Evolutionary conservation across 2,329 filamentous ascomycete genomes (phyloP), one percentile per base, ranked within the genome.

Genomic region (Fusarium udum): DNA sequence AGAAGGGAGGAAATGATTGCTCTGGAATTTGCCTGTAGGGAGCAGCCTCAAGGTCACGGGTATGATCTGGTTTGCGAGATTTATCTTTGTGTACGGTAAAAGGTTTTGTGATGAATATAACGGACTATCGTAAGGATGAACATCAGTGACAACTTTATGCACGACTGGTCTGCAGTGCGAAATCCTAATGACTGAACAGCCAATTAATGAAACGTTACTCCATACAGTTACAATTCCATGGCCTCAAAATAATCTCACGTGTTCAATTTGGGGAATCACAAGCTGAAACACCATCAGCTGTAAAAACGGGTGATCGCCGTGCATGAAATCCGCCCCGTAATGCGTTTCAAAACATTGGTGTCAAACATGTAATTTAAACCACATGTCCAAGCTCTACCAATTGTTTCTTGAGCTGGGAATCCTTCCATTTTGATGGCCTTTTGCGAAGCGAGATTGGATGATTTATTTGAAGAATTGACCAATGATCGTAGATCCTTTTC

Each of bases 21-120:
- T 31, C 61, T 10, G 80, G 81, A 5, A 64, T 82, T 14, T 82
- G 81, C 51, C 42, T 82, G 51, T 81, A 67, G 58, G 28, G 45
- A 16, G 4, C 16, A 11, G 3, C 11, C 20, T 20, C 28, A 1
- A n/a, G 14, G 22, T 22, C 3, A 9, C 14, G 3, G 9, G 4
- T 12, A 37, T 13, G 31, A 14, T 24, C 18, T 3, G 14, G 4
- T 4, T n/a, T 12, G 3, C 16, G 13, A 16, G 3, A 9, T 46
- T 57, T 34, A 5, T 14, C 4, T 20, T 20, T 11, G 39, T 14
- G 16, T 43, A 16, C 3, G 31, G n/a, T 13, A 12, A 5, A 18
- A 32, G 7, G 16, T 16, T 26, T 34, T 28, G 7, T 34, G 28
- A 26, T 18, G 34, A 56, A 56, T 31, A n/a, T 6, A 36, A 5